Percentiles rank a stretch among this genome's conserved stretches.
Conservation (phyloP, 225 moss, liverwort and hornwort genomes). For the Neckera pumila region DNA sequence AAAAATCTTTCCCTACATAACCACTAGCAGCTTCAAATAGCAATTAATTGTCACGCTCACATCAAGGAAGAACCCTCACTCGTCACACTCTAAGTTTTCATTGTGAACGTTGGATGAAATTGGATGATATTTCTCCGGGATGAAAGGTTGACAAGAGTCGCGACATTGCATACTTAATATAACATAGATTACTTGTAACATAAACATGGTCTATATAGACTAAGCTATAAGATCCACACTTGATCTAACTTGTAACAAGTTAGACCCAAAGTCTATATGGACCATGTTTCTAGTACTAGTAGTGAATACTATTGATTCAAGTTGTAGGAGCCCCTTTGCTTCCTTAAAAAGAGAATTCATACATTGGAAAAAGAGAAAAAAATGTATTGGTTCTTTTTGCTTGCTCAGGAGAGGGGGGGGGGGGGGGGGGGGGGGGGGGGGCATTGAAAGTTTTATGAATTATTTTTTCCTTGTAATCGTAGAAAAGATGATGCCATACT, state of each 20-base stretch:
- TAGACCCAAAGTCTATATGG: no score
- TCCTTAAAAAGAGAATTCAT: no score
- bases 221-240: neutral
- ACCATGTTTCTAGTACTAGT: neutral
- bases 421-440: no score
- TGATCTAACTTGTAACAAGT: neutral
- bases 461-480: accelerated
- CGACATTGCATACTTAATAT: neutral
- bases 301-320: neutral
- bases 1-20: no score
- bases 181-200: neutral
- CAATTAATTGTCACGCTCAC: neutral
- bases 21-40: neutral
- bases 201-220: neutral
- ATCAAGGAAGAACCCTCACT: neutral
- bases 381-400: no score
- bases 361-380: no score
- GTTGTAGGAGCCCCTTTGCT: neutral
- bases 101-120: neutral
- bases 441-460: neutral
- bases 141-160: neutral
- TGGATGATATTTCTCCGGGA: neutral
- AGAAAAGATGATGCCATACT: neutral
- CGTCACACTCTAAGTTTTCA: neutral
- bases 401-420: no score